Percentiles rank a stretch among this genome's conserved stretches.
These are phyloP conservation scores for Cynara cardunculus DNA, from an alignment of 129 eudicot species.

Conservation along the genomic window DNA sequence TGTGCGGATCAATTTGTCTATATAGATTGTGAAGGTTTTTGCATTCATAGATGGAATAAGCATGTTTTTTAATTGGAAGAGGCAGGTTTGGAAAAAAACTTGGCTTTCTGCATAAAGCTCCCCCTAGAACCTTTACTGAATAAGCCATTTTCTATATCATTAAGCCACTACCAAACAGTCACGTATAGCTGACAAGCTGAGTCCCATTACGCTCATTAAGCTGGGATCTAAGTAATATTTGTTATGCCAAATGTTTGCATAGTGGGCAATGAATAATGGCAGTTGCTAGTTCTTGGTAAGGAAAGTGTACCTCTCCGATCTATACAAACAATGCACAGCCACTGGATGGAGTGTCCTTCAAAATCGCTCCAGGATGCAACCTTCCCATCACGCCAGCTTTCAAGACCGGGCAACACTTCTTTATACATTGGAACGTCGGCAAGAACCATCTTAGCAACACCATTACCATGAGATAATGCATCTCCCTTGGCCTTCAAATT, in stretches of 20 bases:
- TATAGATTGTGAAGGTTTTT: no score
- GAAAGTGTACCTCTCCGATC: conserved; percentile 72
- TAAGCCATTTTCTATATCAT: no score
- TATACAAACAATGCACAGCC: conserved; percentile 78
- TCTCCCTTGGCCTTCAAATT: conserved; percentile 62
- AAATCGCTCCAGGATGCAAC: conserved; percentile 75
- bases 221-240: not conserved
- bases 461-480: conserved; percentile 55
- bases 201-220: not conserved
- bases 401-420: conserved; percentile 74
- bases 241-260: not conserved
- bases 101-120: no score
- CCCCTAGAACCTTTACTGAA: no score
- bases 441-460: conserved; percentile 61
- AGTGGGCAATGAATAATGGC: not conserved
- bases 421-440: conserved; percentile 65
- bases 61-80: no score
- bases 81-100: no score
- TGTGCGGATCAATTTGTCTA: no score
- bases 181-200: no score
- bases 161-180: not conserved
- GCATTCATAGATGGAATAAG: no score
- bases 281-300: not conserved
- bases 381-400: conserved; percentile 77
- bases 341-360: conserved; percentile 85